Conservation (phyloP, 2,329 filamentous ascomycete species). For the Bertia moriformis region DNA sequence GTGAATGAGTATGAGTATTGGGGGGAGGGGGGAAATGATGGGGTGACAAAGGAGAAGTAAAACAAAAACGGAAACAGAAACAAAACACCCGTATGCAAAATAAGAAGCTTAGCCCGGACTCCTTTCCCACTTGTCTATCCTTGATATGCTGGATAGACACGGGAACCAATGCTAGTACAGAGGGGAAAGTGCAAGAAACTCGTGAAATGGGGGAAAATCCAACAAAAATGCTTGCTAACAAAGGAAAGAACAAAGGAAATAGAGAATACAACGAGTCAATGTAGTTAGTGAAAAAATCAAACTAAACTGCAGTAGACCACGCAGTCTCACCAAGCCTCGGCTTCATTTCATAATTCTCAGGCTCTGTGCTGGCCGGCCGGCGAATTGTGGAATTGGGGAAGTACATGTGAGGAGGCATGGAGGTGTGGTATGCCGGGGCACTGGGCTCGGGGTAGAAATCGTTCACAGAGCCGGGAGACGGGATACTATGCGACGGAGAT, state of each 20-base stretch:
- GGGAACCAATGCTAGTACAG: too few species aligned
- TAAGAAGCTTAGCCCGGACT: background rate
- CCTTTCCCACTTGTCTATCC: too few species aligned
- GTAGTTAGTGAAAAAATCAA: too few species aligned
- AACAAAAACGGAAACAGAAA: background rate
- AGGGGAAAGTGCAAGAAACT: too few species aligned
- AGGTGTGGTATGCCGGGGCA: background rate
- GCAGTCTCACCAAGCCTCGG: background rate
- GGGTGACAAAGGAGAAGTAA: too few species aligned
- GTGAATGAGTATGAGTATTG: too few species aligned
- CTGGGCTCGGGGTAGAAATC: conserved; percentile 1
- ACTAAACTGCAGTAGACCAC: background rate
- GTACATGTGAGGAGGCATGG: conserved; percentile 1
- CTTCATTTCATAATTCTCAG: background rate
- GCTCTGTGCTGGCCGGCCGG: background rate
- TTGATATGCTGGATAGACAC: too few species aligned
- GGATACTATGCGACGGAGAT: conserved; percentile 51
- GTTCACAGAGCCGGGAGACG: background rate
- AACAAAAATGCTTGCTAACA: background rate
- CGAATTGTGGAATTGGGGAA: background rate
- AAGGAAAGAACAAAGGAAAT: background rate
- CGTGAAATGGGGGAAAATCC: too few species aligned
- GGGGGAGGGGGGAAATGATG: too few species aligned
- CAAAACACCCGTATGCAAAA: background rate
- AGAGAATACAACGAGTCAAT: too few species aligned